phyloP scores from a whole-genome alignment of 1,284 basidiomycete genomes.

The Vanrija humicola region DNA sequence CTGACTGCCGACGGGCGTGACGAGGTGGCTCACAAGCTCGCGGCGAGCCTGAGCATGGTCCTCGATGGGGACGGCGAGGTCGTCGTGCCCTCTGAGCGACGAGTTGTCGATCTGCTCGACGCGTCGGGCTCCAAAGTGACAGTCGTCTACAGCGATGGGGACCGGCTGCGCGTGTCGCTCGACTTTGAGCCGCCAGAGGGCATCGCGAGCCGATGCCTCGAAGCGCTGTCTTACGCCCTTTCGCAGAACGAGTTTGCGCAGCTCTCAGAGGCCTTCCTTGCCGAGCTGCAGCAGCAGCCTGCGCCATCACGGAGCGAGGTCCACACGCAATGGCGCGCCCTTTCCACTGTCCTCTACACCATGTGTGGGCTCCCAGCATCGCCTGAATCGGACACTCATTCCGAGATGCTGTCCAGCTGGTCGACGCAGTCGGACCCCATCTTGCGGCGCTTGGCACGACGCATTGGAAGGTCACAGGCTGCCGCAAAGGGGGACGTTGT shows the following conservation, averaged over 20 bases:
- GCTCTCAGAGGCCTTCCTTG: constrained; percentile 1
- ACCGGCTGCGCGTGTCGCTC: constrained; percentile 52
- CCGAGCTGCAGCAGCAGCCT: not conserved
- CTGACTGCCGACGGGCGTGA: constrained; percentile 29
- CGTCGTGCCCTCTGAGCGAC: not conserved
- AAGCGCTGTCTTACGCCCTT: constrained; percentile 60
- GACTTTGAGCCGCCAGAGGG: constrained; percentile 55
- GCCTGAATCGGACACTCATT: not conserved
- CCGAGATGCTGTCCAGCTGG: not conserved
- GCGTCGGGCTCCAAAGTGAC: constrained; percentile 53
- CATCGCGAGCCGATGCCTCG: constrained; percentile 60
- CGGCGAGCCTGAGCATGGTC: constrained; percentile 33
- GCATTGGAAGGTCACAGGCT: constrained; percentile 44
- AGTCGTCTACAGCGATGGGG: constrained; percentile 55
- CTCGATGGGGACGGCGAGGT: constrained; percentile 14
- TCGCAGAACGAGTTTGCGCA: constrained; percentile 30
- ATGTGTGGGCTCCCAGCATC: constrained; percentile 5
- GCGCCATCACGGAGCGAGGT: not conserved
- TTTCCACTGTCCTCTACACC: constrained; percentile 41
- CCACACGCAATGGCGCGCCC: constrained; percentile 7
- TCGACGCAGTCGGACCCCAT: constrained; percentile 39
- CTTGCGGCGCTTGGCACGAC: constrained; percentile 51
- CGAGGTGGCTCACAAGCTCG: constrained; percentile 30
- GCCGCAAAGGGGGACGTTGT: not conserved
- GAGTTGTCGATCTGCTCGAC: constrained; percentile 40